Conservation (phyloP, 108 stramenopile species). For the Cylindrotheca closterium region DNA sequence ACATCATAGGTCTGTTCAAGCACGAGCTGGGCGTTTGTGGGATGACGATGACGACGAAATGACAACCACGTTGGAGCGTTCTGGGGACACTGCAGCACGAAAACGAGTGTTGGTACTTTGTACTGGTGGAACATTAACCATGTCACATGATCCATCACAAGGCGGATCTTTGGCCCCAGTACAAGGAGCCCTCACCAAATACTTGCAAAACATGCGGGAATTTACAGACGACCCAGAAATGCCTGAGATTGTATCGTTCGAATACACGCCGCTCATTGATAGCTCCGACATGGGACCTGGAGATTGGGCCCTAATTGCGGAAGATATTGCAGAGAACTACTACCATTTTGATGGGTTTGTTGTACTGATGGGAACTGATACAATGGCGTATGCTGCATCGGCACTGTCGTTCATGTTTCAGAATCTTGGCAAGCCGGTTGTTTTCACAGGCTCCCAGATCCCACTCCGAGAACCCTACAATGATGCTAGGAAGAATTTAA, state of each 20-base stretch:
- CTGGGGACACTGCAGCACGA: no score
- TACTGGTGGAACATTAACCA: constrained; percentile 86
- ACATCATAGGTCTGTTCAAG: constrained; percentile 15
- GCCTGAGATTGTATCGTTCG: constrained; percentile 75
- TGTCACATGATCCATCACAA: constrained; percentile 69
- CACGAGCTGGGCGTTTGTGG: constrained; percentile 13
- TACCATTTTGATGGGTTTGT: constrained; percentile 95
- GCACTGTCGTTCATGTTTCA: constrained; percentile 97
- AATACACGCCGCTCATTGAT: constrained; percentile 81
- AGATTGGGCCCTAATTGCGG: constrained; percentile 89
- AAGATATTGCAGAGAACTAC: constrained; percentile 79
- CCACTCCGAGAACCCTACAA: constrained; percentile 92
- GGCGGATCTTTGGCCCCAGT: constrained; percentile 69
- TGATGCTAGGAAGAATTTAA: constrained; percentile 95
- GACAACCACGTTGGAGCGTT: no score
- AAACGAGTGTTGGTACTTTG: constrained; percentile 63
- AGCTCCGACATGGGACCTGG: constrained; percentile 87
- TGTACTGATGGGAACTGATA: constrained; percentile 96
- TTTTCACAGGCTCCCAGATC: constrained; percentile 93
- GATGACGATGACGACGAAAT: no score
- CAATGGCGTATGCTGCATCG: constrained; percentile 93
- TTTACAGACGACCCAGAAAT: constrained; percentile 61
- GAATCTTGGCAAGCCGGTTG: constrained; percentile 95
- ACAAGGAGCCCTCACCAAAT: constrained; percentile 73
- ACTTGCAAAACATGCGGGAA: constrained; percentile 75